phyloP scores from a whole-genome alignment of 371 early-diverging fungal genomes.

The Smittium culicis region DNA sequence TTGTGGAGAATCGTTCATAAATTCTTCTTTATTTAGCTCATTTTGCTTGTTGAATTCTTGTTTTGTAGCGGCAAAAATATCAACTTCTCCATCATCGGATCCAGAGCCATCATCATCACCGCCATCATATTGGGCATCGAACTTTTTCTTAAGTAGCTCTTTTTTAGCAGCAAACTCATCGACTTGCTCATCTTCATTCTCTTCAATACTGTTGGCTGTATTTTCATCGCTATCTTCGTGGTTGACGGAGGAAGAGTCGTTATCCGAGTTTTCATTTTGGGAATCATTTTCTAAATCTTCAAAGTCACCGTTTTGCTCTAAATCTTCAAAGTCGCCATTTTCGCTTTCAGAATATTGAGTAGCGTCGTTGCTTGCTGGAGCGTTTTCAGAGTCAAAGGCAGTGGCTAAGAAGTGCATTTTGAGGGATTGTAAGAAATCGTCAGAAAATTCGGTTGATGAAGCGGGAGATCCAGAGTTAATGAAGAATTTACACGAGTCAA shows the following conservation, averaged over 20 bases:
- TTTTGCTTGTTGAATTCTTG: conserved; percentile 43
- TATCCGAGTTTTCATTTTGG: conserved; percentile 9
- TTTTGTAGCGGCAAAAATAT: conserved; percentile 37
- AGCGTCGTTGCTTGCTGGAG: too few species aligned
- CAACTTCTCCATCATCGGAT: conserved; percentile 79
- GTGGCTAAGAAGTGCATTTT: too few species aligned
- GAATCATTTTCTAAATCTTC: conserved; percentile 20
- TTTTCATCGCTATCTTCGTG: conserved; percentile 9
- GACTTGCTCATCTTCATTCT: conserved; percentile 16
- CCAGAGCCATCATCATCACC: conserved; percentile 53
- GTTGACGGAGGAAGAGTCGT: not conserved
- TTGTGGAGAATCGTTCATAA: conserved; percentile 66
- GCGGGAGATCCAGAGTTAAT: not conserved
- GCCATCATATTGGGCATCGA: conserved; percentile 74
- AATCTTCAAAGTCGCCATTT: conserved; percentile 17
- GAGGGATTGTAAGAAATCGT: too few species aligned
- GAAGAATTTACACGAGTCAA: conserved; percentile 30
- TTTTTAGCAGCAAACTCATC: conserved; percentile 61
- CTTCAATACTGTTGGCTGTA: conserved; percentile 20
- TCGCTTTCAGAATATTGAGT: conserved; percentile 33
- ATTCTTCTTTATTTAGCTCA: conserved; percentile 65
- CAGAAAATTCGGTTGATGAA: conserved; percentile 9
- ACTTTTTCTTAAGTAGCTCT: conserved; percentile 78
- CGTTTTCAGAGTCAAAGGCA: too few species aligned
- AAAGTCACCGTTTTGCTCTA: conserved; percentile 18